Conservation (phyloP, 2,329 filamentous ascomycete genomes). For the Elsinoe necatrix region DNA sequence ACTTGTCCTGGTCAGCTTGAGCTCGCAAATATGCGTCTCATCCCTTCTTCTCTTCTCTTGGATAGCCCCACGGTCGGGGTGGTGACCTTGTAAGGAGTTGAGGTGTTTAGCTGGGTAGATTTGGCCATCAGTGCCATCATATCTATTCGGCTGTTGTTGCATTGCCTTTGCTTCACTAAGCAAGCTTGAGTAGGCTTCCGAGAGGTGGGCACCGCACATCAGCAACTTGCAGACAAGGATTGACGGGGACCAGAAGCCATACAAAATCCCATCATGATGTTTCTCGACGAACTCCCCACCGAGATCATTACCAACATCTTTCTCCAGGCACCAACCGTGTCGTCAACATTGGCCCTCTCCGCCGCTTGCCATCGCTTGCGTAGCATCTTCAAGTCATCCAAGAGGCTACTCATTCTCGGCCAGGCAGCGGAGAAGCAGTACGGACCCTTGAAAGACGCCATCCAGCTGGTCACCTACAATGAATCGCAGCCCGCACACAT, state of each 20-base stretch:
- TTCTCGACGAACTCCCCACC: slow-evolving; percentile 47
- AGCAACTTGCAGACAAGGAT: too few relatives aligned
- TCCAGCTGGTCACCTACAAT: slow-evolving; percentile 54
- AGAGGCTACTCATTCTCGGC: slow-evolving; percentile 47
- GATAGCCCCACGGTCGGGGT: slow-evolving; percentile 51
- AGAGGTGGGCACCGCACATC: too few relatives aligned
- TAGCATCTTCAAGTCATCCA: slow-evolving; percentile 44
- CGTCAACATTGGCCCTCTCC: slow-evolving; percentile 47
- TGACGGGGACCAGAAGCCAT: too few relatives aligned
- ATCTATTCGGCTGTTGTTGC: not conserved
- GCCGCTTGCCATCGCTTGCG: slow-evolving; percentile 48
- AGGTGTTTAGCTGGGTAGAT: slow-evolving; percentile 4
- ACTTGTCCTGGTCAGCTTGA: not conserved
- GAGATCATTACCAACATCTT: slow-evolving; percentile 52
- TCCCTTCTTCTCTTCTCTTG: not conserved
- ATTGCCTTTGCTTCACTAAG: not conserved
- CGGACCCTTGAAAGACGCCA: slow-evolving; percentile 50
- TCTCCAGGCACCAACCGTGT: slow-evolving; percentile 43
- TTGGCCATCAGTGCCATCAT: not conserved
- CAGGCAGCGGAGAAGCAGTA: slow-evolving; percentile 47
- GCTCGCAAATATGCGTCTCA: not conserved
- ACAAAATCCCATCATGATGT: slow-evolving; percentile 43
- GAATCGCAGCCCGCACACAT: slow-evolving; percentile 50
- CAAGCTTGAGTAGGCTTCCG: not conserved
- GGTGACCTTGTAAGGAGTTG: slow-evolving; percentile 33